phyloP scores from a whole-genome alignment of 1,139 yeast genomes.

The Zygosaccharomyces sapae region DNA sequence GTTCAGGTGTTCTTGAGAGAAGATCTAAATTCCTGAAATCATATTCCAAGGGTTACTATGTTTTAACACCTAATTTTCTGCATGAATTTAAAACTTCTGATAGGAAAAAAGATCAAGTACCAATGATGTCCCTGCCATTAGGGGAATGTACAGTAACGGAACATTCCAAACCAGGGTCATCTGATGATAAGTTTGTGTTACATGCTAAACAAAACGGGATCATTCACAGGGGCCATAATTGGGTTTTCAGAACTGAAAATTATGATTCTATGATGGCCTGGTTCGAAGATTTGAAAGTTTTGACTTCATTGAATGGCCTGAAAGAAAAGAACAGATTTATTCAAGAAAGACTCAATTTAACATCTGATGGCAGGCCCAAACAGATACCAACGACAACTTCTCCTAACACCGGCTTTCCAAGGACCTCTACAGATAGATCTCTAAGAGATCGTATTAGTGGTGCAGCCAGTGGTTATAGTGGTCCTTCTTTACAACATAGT shows the following conservation, averaged over 20 bases:
- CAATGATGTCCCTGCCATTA: conserved; percentile 79
- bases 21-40: conserved; percentile 87
- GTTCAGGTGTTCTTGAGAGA: conserved; percentile 81
- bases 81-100: conserved; percentile 89
- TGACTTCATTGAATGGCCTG: conserved; percentile 39
- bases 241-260: conserved; percentile 85
- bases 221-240: conserved; percentile 76
- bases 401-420: conserved; percentile 7
- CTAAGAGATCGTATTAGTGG: conserved; percentile 3
- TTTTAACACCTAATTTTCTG: conserved; percentile 77
- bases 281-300: conserved; percentile 69
- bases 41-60: conserved; percentile 87
- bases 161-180: conserved; percentile 69
- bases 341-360: conserved; percentile 23
- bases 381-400: conserved; percentile 6
- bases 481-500: conserved; percentile 1
- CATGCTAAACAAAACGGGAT: conserved; percentile 68
- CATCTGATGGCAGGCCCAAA: conserved; percentile 21
- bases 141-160: conserved; percentile 79
- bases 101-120: conserved; percentile 76
- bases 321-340: conserved; percentile 31
- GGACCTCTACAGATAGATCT: conserved; percentile 1
- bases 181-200: conserved; percentile 76
- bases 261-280: conserved; percentile 76
- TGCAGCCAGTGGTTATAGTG: not conserved